Base-by-base conservation (phyloP, 23 red algal genomes). In the Cyanidiococcus yangmingshanensis region DNA sequence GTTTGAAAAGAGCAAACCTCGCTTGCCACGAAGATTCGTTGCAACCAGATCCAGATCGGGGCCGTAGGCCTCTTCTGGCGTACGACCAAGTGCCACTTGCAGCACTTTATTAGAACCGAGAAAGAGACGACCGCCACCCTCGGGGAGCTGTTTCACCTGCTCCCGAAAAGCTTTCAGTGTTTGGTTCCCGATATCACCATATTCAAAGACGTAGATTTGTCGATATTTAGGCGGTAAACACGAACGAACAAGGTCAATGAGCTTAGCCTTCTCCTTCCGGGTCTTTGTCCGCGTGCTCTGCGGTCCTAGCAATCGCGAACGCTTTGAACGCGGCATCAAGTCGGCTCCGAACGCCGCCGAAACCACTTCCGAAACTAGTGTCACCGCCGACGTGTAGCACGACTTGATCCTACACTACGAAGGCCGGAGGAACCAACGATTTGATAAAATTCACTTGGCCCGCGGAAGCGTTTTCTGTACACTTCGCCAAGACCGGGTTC, bases 121-220 rank as follows among this genome's bases (percentile, higher is more conserved):
- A 81, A 81, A 81, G 38, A 81, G 68, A 17, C 78, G 78, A 35
- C 63, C 63, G 27, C 63, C 63, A 12, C 63, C 63, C n/a, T 71
- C 63, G 16, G 63, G 63, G 7, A 71, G 32, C 63, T 7, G n/a
- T 35, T 71, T 71, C n/a, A 71, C n/a, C 63, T 25, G 16, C 32
- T 71, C 63, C 7, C 63, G 63, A 25, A 71, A 35, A 12, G 3
- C 63, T 35, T 71, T 25, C 63, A 71, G 63, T 7, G 63, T 17
- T 25, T 32, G n/a, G 63, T 71, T 71, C 27, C 63, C 16, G 27
- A 35, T 35, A 35, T 71, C 32, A 35, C 63, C 63, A 29, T 71
- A 71, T 35, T 71, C 63, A 29, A 71, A 35, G 7, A 71, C 63
- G 7, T 32, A 25, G n/a, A 71, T 35, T 32, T 71, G 7, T 3